Conservation (phyloP, 495 filamentous ascomycete genomes). For the Xylaria curta region DNA sequence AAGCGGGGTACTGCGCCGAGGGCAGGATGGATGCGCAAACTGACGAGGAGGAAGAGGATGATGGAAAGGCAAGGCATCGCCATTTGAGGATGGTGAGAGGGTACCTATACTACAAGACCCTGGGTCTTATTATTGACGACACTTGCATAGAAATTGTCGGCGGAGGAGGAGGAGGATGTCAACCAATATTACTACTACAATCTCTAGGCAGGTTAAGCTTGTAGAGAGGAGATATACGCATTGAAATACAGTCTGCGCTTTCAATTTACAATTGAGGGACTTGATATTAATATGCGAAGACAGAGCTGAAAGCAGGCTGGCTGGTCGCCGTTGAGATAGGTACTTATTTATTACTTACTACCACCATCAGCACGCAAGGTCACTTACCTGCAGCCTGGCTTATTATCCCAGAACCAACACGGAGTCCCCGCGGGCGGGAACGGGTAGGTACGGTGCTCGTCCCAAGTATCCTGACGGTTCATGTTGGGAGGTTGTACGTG, state of each 20-base stretch:
- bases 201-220: neutral
- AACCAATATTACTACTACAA: conserved; percentile 2
- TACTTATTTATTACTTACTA: too few species aligned
- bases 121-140: conserved; percentile 24
- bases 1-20: conserved; percentile 22
- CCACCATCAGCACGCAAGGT: conserved; percentile 2
- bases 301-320: conserved; percentile 11
- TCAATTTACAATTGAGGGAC: neutral
- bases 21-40: conserved; percentile 7
- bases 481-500: conserved; percentile 3
- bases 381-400: conserved; percentile 7
- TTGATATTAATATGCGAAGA: neutral
- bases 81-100: conserved; percentile 19
- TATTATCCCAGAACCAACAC: conserved; percentile 4
- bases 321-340: neutral
- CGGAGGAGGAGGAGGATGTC: neutral
- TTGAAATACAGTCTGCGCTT: neutral
- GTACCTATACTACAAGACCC: conserved; percentile 28
- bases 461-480: neutral
- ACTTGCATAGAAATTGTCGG: conserved; percentile 27
- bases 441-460: neutral
- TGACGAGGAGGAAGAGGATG: conserved; percentile 17
- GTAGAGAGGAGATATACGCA: neutral
- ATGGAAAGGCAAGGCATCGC: conserved; percentile 20
- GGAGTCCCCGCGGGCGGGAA: conserved; percentile 1